Conservation (phyloP, 371 early-diverging fungal genomes). For the Zancudomyces culisetae region DNA sequence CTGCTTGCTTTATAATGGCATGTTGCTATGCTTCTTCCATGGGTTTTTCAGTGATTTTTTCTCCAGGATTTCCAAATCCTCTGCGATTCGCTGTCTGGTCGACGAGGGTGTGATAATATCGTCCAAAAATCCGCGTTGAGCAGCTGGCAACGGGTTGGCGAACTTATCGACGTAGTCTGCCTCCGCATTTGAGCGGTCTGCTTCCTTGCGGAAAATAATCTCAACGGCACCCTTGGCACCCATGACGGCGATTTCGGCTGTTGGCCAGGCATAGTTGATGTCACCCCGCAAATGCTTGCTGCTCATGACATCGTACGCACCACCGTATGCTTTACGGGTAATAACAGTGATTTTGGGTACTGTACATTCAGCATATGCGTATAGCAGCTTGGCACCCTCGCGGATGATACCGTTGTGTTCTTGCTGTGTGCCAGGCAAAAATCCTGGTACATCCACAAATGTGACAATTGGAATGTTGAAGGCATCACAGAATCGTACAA, state of each 20-base stretch:
- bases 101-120: slow-evolving; percentile 76
- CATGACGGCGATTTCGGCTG: slow-evolving; percentile 96
- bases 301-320: slow-evolving; percentile 95
- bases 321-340: slow-evolving; percentile 92
- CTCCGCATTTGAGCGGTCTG: slow-evolving; percentile 16
- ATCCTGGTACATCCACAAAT: slow-evolving; percentile 95
- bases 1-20: slow-evolving; percentile 45
- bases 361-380: slow-evolving; percentile 93
- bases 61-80: slow-evolving; percentile 64
- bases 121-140: slow-evolving; percentile 84
- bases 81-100: slow-evolving; percentile 68
- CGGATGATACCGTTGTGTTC: slow-evolving; percentile 93
- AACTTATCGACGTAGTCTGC: slow-evolving; percentile 84
- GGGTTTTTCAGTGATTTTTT: slow-evolving; percentile 57
- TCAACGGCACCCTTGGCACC: slow-evolving; percentile 94
- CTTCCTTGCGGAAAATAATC: slow-evolving; percentile 66
- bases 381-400: slow-evolving; percentile 91
- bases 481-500: slow-evolving; percentile 91
- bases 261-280: slow-evolving; percentile 88
- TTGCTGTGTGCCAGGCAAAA: slow-evolving; percentile 86
- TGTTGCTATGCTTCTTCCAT: slow-evolving; percentile 86
- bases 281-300: slow-evolving; percentile 91
- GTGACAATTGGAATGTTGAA: slow-evolving; percentile 88
- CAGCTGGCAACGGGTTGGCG: slow-evolving; percentile 91
- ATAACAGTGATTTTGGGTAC: slow-evolving; percentile 93